Evolutionary conservation across 192 early-diverging fungal genomes (phyloP).

Genomic region (Backusella tuberculispora): DNA sequence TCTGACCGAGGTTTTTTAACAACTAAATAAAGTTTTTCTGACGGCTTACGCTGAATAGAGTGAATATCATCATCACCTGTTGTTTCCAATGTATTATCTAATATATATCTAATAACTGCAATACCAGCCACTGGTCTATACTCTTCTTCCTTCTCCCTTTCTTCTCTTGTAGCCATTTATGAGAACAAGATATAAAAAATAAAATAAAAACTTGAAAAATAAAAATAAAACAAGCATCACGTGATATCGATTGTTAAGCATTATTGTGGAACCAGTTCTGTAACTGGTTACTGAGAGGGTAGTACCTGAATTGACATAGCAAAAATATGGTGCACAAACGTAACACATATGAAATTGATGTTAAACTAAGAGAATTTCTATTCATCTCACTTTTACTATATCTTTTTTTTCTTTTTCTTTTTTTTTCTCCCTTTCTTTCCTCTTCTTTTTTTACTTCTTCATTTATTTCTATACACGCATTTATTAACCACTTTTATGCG

Average conservation of each 20-base stretch:
- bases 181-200: not conserved
- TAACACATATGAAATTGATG: constrained; percentile 10
- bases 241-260: no score
- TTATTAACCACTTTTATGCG: not conserved
- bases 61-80: constrained; percentile 1
- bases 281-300: not conserved
- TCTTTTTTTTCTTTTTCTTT: not conserved
- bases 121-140: not conserved
- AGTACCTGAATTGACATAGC: not conserved
- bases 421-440: not conserved
- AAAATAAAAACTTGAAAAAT: not conserved
- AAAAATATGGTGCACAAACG: not conserved
- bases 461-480: not conserved
- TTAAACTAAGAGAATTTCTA: constrained; percentile 1
- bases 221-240: not conserved
- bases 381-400: not conserved
- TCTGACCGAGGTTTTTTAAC: constrained; percentile 66
- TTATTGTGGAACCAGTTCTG: no score
- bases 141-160: not conserved
- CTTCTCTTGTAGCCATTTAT: not conserved
- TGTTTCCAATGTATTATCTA: not conserved
- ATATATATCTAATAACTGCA: not conserved
- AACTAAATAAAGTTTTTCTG: constrained; percentile 67
- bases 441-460: not conserved
- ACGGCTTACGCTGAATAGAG: constrained; percentile 1